Conservation (phyloP, 768 basidiomycete species). For the Lanmaoa pseudosensibilis region DNA sequence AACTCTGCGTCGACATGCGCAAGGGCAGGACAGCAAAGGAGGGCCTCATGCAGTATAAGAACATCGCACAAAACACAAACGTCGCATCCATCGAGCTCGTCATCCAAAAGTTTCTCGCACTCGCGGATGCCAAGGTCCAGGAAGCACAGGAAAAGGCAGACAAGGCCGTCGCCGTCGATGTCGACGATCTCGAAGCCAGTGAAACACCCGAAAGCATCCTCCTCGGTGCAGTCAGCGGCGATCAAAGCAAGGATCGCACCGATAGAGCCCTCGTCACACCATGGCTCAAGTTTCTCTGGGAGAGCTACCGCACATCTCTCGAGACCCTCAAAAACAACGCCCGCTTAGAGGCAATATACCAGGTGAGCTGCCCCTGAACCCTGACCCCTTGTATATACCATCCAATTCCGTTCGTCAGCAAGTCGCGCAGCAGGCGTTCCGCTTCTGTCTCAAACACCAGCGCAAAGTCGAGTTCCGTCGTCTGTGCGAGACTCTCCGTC, state of each 20-base stretch:
- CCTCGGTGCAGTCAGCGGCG: constrained; percentile 83
- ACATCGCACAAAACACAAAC: constrained; percentile 91
- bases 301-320: constrained; percentile 92
- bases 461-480: constrained; percentile 97
- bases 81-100: constrained; percentile 91
- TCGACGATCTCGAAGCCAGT: constrained; percentile 94
- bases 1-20: constrained; percentile 93
- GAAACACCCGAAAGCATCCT: constrained; percentile 93
- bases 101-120: constrained; percentile 79
- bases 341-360: constrained; percentile 89
- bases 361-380: constrained; percentile 51
- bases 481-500: constrained; percentile 91
- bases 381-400: too few relatives aligned
- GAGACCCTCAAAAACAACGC: constrained; percentile 97
- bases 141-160: constrained; percentile 88
- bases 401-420: constrained; percentile 46
- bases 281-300: constrained; percentile 99
- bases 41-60: constrained; percentile 96
- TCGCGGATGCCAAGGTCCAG: constrained; percentile 78
- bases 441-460: constrained; percentile 90
- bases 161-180: constrained; percentile 71
- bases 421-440: constrained; percentile 96
- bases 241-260: constrained; percentile 91
- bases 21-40: constrained; percentile 90
- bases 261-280: constrained; percentile 95